phyloP scores from a whole-genome alignment of 2,329 filamentous ascomycete species.

The Diplodia seriata region DNA sequence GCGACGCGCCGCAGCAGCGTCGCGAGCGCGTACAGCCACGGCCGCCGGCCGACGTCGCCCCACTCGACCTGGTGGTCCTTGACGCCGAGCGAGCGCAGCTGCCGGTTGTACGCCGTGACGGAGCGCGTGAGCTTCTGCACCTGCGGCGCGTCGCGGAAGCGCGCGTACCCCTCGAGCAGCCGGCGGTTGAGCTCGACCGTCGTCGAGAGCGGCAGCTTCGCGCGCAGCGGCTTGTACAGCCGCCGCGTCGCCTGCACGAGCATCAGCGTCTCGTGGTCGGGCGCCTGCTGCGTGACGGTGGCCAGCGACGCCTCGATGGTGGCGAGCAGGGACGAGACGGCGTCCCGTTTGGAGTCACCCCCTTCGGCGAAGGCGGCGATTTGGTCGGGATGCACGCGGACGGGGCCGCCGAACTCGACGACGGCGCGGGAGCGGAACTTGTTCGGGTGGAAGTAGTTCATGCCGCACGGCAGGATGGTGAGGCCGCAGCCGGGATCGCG shows the following conservation, averaged over 20 bases:
- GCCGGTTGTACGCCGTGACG: constrained; percentile 32
- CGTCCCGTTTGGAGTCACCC: constrained; percentile 24
- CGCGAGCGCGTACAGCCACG: constrained; percentile 22
- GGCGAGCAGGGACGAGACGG: constrained; percentile 25
- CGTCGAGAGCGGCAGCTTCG: constrained; percentile 29
- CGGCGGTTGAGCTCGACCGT: constrained; percentile 33
- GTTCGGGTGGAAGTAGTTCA: constrained; percentile 33
- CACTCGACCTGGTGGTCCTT: constrained; percentile 34
- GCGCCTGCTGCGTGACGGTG: constrained; percentile 25
- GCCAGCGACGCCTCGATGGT: constrained; percentile 26
- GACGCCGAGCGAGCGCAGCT: constrained; percentile 29
- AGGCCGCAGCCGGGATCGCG: constrained; percentile 22
- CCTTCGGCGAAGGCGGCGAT: constrained; percentile 25
- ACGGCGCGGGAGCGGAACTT: constrained; percentile 33
- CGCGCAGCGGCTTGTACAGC: constrained; percentile 32
- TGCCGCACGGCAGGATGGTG: constrained; percentile 28
- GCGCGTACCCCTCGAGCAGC: constrained; percentile 33
- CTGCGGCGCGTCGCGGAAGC: constrained; percentile 31
- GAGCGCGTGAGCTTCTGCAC: constrained; percentile 28
- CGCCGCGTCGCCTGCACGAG: constrained; percentile 33
- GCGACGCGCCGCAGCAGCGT: constrained; percentile 32
- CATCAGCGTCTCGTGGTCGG: constrained; percentile 33
- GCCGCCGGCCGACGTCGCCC: constrained; percentile 17
- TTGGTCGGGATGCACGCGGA: constrained; percentile 22
- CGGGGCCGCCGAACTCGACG: constrained; percentile 32